These are phyloP conservation scores for Syncephalastrum monosporum DNA, from an alignment of 371 early-diverging fungal genomes.

Conservation along the genomic window DNA sequence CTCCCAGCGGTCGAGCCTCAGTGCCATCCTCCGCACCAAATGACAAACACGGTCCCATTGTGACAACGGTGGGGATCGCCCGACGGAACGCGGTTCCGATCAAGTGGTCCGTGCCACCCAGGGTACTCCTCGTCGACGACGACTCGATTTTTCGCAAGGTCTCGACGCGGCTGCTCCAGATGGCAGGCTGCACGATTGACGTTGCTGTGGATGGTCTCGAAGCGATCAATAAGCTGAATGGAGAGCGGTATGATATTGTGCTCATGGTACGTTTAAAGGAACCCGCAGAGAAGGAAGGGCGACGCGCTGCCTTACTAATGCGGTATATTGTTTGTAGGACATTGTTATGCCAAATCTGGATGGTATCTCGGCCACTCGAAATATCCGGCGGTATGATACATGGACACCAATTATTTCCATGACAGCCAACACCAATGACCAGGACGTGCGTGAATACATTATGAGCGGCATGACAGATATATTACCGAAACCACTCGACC, in stretches of 20 bases:
- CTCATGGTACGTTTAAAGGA: constrained; percentile 55
- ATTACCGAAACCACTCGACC: constrained; percentile 13
- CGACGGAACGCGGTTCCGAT: constrained; percentile 5
- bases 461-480: constrained; percentile 16
- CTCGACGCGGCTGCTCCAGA: constrained; percentile 60
- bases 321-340: constrained; percentile 39
- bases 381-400: constrained; percentile 71
- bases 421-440: constrained; percentile 68
- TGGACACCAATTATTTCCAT: constrained; percentile 75
- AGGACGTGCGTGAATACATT: constrained; percentile 10
- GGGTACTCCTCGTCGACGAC: constrained; percentile 76
- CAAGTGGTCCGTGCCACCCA: constrained; percentile 65
- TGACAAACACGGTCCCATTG: background rate
- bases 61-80: background rate
- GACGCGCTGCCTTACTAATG: background rate
- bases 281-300: background rate
- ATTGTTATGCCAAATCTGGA: constrained; percentile 76
- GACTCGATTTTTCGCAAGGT: constrained; percentile 66
- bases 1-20: background rate
- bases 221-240: constrained; percentile 51
- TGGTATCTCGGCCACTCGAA: constrained; percentile 70
- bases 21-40: background rate
- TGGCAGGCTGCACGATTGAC: constrained; percentile 74
- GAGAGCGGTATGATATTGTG: constrained; percentile 69
- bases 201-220: constrained; percentile 73